Evolutionary conservation across 176 grass and related monocot species (phyloP).

Genomic region (Bromus sterilis): DNA sequence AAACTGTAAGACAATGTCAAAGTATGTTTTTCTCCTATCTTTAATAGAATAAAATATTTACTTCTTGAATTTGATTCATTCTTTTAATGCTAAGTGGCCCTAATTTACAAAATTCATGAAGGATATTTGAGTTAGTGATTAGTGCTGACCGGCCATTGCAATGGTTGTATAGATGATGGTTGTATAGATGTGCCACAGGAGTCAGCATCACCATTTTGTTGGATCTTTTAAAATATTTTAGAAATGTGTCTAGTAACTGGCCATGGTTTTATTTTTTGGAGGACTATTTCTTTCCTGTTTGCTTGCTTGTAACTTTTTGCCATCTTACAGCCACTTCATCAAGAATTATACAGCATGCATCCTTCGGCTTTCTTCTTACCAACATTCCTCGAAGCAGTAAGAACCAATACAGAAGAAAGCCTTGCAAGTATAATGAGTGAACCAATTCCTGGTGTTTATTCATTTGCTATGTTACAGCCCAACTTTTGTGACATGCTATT

Average conservation of each 20-base stretch:
- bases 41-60: background rate
- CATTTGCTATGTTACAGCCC: constrained; percentile 90
- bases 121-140: background rate
- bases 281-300: background rate
- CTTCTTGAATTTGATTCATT: background rate
- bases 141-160: background rate
- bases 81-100: background rate
- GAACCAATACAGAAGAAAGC: constrained; percentile 72
- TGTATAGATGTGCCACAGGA: background rate
- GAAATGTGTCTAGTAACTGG: background rate
- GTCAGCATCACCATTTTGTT: background rate
- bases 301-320: constrained; percentile 7
- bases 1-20: background rate
- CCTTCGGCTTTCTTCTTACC: constrained; percentile 76
- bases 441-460: constrained; percentile 86
- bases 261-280: background rate
- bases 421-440: constrained; percentile 78
- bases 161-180: background rate
- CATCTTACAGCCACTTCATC: constrained; percentile 72
- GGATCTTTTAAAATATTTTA: background rate
- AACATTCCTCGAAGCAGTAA: constrained; percentile 78
- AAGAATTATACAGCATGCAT: constrained; percentile 70
- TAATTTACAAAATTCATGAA: background rate
- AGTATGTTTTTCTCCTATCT: background rate
- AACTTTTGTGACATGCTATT: constrained; percentile 79